Evolutionary conservation across 768 basidiomycete genomes (phyloP).

Genomic region (Pleurotus cornucopiae): DNA sequence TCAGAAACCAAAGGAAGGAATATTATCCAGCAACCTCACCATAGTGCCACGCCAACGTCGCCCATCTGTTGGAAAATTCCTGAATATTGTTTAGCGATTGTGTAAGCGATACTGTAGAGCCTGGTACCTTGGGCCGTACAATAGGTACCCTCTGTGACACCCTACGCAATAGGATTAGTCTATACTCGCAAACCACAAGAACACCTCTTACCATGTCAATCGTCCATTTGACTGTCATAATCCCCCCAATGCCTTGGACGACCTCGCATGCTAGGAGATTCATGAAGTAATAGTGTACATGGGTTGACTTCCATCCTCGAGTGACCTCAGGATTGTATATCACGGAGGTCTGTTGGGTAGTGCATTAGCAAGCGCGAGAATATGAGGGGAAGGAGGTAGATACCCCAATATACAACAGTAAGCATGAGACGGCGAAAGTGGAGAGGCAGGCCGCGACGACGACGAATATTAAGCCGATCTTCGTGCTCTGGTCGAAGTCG

Average conservation of each 20-base stretch:
- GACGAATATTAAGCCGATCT: slow-evolving; percentile 24
- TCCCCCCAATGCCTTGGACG: slow-evolving; percentile 28
- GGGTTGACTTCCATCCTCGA: slow-evolving; percentile 26
- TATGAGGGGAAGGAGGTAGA: background rate
- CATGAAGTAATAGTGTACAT: slow-evolving; percentile 28
- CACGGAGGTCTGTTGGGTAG: slow-evolving; percentile 21
- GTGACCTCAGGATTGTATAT: slow-evolving; percentile 18
- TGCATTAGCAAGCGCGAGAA: background rate
- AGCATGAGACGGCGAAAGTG: slow-evolving; percentile 19
- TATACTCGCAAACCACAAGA: background rate
- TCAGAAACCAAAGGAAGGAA: background rate
- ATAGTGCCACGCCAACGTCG: slow-evolving; percentile 36
- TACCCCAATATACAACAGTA: slow-evolving; percentile 26
- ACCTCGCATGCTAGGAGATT: slow-evolving; percentile 26
- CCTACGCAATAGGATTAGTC: slow-evolving; percentile 13
- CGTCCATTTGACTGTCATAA: slow-evolving; percentile 33
- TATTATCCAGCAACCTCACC: slow-evolving; percentile 19
- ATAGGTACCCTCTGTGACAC: slow-evolving; percentile 21
- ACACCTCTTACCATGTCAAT: slow-evolving; percentile 23
- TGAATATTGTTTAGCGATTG: slow-evolving; percentile 4
- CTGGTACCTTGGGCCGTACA: slow-evolving; percentile 31
- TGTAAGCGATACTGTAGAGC: too few species aligned
- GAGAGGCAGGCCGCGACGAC: slow-evolving; percentile 25
- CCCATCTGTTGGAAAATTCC: slow-evolving; percentile 34
- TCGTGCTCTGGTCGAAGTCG: background rate